These are phyloP conservation scores for Paraphoma chrysanthemicola DNA, from an alignment of 2,329 filamentous ascomycete species.

Conservation along the genomic window DNA sequence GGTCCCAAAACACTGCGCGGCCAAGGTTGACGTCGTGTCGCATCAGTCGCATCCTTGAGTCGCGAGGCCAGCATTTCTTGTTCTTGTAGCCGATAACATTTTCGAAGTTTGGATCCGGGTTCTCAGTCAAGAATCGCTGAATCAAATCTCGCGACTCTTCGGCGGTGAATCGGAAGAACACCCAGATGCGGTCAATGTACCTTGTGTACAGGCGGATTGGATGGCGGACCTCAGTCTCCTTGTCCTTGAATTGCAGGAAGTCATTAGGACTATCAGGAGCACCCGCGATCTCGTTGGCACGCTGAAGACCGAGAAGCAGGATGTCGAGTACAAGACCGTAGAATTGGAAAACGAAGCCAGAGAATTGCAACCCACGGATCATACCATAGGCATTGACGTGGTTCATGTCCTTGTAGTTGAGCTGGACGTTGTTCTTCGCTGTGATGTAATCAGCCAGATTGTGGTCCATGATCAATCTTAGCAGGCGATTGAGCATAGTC, in stretches of 20 bases:
- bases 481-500: slow-evolving; percentile 89
- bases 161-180: slow-evolving; percentile 91
- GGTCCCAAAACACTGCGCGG: slow-evolving; percentile 96
- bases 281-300: slow-evolving; percentile 97
- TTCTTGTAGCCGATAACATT: slow-evolving; percentile 99
- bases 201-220: slow-evolving; percentile 97
- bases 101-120: slow-evolving; percentile 98
- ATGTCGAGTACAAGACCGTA: slow-evolving; percentile 96
- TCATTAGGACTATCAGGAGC: slow-evolving; percentile 94
- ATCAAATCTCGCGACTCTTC: slow-evolving; percentile 96
- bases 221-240: slow-evolving; percentile 88
- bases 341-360: slow-evolving; percentile 98
- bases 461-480: slow-evolving; percentile 98
- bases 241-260: slow-evolving; percentile 95
- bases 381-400: slow-evolving; percentile 98
- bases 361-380: slow-evolving; percentile 97
- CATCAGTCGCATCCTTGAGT: slow-evolving; percentile 98
- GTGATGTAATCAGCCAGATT: slow-evolving; percentile 99
- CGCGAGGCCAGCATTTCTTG: slow-evolving; percentile 99
- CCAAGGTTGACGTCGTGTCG: slow-evolving; percentile 98
- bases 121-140: slow-evolving; percentile 95
- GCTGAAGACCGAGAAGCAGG: slow-evolving; percentile 87
- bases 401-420: slow-evolving; percentile 99
- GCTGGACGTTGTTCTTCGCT: slow-evolving; percentile 98
- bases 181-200: slow-evolving; percentile 99